phyloP scores from a whole-genome alignment of 78 protist genomes.

The Planoprotostelium fungivorum region DNA sequence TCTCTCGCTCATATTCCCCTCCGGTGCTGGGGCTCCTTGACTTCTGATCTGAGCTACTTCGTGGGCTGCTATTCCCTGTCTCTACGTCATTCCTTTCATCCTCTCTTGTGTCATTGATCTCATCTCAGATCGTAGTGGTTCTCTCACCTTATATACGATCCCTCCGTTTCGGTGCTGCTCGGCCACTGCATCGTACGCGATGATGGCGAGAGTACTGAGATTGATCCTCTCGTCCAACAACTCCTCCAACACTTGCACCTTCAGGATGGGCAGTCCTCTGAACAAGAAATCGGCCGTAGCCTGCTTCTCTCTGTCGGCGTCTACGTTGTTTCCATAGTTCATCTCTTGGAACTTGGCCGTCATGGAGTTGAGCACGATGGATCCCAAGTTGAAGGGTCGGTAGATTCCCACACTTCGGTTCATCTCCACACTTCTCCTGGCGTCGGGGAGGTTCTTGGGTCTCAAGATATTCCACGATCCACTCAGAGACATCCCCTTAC shows the following conservation, averaged over 20 bases:
- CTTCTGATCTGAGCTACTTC: neutral
- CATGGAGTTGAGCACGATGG: neutral
- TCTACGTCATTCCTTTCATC: neutral
- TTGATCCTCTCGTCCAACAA: neutral
- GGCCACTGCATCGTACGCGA: neutral
- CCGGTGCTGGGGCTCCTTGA: neutral
- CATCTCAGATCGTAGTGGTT: neutral
- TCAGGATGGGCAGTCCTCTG: neutral
- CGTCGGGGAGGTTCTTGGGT: neutral
- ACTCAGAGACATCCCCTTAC: neutral
- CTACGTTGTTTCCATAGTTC: neutral
- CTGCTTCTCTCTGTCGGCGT: neutral
- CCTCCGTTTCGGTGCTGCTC: neutral
- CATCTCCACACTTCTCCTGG: neutral
- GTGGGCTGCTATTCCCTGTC: neutral
- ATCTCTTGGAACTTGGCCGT: neutral
- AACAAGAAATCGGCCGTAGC: neutral
- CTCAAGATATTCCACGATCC: neutral
- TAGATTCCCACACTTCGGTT: neutral
- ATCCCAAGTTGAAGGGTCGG: neutral
- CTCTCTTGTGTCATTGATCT: neutral
- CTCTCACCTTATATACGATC: neutral
- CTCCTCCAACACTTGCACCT: neutral
- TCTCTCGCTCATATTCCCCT: neutral
- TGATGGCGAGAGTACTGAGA: neutral